phyloP scores from a whole-genome alignment of 345 rosid genomes.

The Atalantia buxifolia region DNA sequence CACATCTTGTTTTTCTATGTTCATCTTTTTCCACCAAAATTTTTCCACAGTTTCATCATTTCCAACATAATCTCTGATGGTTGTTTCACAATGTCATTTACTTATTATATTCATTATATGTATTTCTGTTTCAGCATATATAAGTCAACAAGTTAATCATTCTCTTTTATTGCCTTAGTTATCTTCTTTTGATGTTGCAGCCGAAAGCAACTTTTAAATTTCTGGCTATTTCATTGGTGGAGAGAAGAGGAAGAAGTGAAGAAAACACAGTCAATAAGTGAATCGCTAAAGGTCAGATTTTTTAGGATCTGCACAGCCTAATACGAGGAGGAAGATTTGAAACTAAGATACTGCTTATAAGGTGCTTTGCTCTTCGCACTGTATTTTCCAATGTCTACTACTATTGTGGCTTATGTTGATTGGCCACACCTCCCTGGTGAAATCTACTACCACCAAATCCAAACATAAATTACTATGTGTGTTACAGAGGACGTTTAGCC shows the following conservation, averaged over 20 bases:
- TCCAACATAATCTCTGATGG: neutral
- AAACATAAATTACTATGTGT: neutral
- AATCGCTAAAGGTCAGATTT: constrained; percentile 48
- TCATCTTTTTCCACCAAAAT: neutral
- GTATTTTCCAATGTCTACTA: neutral
- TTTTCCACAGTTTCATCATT: neutral
- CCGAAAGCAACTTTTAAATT: constrained; percentile 87
- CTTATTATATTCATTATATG: neutral
- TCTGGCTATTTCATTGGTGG: constrained; percentile 85
- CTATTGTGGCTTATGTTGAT: neutral
- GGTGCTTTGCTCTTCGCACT: constrained; percentile 33
- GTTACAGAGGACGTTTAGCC: neutral
- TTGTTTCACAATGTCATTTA: neutral
- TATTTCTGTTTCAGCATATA: neutral
- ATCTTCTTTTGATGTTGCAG: constrained; percentile 36
- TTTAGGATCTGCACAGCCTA: constrained; percentile 72
- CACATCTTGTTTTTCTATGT: neutral
- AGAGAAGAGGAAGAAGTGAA: constrained; percentile 62
- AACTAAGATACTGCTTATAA: constrained; percentile 73
- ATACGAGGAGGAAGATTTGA: constrained; percentile 68
- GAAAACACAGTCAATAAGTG: constrained; percentile 51
- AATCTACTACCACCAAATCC: neutral
- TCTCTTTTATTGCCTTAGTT: constrained; percentile 2
- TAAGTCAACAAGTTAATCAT: neutral
- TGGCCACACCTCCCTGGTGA: neutral